These are phyloP conservation scores for Penicillium occitanis DNA, from an alignment of 2,329 filamentous ascomycete genomes.

Conservation along the genomic window DNA sequence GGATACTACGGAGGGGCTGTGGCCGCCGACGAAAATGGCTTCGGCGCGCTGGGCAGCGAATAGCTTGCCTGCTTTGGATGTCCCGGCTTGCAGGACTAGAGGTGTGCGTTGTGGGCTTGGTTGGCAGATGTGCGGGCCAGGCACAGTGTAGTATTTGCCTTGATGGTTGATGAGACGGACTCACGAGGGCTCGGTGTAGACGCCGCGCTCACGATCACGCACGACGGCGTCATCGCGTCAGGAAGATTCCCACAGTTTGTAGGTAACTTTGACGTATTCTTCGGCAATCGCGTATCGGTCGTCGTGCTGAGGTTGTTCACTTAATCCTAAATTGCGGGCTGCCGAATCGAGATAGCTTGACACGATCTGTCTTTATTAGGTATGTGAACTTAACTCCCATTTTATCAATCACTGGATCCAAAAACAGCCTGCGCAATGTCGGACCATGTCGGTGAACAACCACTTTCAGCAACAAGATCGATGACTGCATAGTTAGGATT, in stretches of 20 bases:
- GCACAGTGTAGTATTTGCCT: conserved; percentile 63
- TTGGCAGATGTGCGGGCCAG: conserved; percentile 65
- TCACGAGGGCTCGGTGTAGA: conserved; percentile 60
- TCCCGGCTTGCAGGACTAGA: conserved; percentile 68
- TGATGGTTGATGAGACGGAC: conserved; percentile 66
- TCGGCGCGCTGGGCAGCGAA: conserved; percentile 72
- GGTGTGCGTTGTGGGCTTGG: conserved; percentile 68
- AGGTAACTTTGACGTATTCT: conserved; percentile 64
- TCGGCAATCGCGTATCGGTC: conserved; percentile 64
- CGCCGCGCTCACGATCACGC: conserved; percentile 56
- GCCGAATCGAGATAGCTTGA: conserved; percentile 68
- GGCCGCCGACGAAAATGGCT: conserved; percentile 67
- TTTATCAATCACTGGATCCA: too few relatives aligned
- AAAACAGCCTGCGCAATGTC: too few relatives aligned
- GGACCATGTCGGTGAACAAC: too few relatives aligned
- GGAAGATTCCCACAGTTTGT: conserved; percentile 67
- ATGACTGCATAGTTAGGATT: too few relatives aligned
- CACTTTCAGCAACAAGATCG: too few relatives aligned
- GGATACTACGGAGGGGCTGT: conserved; percentile 61
- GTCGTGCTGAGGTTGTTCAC: conserved; percentile 62
- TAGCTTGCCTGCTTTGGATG: conserved; percentile 62
- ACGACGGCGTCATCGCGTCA: conserved; percentile 68
- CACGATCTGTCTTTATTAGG: conserved; percentile 52
- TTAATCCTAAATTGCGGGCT: conserved; percentile 61
- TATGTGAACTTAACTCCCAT: background rate